Evolutionary conservation across 768 basidiomycete genomes (phyloP).

Genomic region (Pleurotus giganteus): DNA sequence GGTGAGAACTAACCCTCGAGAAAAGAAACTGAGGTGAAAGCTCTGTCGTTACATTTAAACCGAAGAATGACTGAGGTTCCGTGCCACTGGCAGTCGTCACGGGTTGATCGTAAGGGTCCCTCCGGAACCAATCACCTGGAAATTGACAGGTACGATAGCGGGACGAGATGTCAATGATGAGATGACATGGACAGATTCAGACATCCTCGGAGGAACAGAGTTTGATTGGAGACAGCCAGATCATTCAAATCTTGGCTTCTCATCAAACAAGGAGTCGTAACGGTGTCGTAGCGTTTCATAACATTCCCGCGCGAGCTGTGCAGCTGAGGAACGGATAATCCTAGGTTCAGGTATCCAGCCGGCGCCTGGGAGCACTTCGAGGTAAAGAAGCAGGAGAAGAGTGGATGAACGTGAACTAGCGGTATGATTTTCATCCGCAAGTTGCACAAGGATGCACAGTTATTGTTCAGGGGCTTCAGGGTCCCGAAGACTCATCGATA

Average conservation of each 20-base stretch:
- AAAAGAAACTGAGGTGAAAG: neutral
- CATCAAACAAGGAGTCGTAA: constrained; percentile 1
- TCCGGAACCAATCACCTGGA: constrained; percentile 5
- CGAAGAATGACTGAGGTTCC: neutral
- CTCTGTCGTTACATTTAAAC: neutral
- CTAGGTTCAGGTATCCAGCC: too few relatives aligned
- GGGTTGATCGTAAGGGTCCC: constrained; percentile 4
- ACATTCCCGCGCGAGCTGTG: neutral
- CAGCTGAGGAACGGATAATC: neutral
- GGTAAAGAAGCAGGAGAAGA: too few relatives aligned
- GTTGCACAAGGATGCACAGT: too few relatives aligned
- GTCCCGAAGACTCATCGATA: too few relatives aligned
- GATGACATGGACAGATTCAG: neutral
- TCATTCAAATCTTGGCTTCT: constrained; percentile 8
- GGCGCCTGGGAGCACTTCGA: too few relatives aligned
- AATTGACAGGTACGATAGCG: constrained; percentile 4
- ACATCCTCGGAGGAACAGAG: neutral
- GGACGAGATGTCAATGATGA: constrained; percentile 5
- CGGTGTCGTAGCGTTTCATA: constrained; percentile 7
- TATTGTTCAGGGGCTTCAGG: too few relatives aligned
- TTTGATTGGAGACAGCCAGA: constrained; percentile 6
- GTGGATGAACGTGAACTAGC: too few relatives aligned
- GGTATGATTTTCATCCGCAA: too few relatives aligned
- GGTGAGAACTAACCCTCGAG: neutral
- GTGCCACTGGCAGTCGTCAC: constrained; percentile 2